These are phyloP conservation scores for Capsicum chinense DNA, from an alignment of 257 asterid species.

Conservation along the genomic window DNA sequence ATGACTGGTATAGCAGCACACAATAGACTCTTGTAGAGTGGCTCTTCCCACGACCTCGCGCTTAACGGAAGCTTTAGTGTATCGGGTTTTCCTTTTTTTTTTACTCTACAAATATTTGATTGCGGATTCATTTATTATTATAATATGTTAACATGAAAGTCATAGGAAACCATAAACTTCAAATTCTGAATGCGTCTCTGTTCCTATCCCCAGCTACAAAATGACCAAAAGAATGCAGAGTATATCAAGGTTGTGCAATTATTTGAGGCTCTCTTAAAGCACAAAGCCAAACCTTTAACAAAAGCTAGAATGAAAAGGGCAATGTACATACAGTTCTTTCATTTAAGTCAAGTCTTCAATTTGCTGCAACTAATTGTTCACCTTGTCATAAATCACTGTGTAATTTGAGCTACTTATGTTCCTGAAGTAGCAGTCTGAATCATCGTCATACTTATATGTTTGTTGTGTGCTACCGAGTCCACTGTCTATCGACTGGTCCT, in stretches of 20 bases:
- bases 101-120: not conserved
- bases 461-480: conserved; percentile 76
- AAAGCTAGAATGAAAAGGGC: not conserved
- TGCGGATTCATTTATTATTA: not conserved
- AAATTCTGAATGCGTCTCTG: not conserved
- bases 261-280: not conserved
- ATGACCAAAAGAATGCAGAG: not conserved
- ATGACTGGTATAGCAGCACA: too few species aligned
- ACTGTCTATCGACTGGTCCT: conserved; percentile 49
- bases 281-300: not conserved
- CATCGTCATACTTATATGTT: conserved; percentile 42
- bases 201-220: not conserved
- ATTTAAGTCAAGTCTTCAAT: not conserved
- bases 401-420: conserved; percentile 73
- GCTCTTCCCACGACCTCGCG: too few species aligned
- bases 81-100: too few species aligned
- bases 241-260: not conserved
- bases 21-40: too few species aligned
- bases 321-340: too few species aligned
- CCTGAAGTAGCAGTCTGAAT: conserved; percentile 60
- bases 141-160: too few species aligned
- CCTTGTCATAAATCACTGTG: conserved; percentile 61
- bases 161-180: not conserved
- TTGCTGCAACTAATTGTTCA: conserved; percentile 44
- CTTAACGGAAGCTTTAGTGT: too few species aligned